phyloP scores from a whole-genome alignment of 1,139 yeast genomes.

The Taiozyma onychis region DNA sequence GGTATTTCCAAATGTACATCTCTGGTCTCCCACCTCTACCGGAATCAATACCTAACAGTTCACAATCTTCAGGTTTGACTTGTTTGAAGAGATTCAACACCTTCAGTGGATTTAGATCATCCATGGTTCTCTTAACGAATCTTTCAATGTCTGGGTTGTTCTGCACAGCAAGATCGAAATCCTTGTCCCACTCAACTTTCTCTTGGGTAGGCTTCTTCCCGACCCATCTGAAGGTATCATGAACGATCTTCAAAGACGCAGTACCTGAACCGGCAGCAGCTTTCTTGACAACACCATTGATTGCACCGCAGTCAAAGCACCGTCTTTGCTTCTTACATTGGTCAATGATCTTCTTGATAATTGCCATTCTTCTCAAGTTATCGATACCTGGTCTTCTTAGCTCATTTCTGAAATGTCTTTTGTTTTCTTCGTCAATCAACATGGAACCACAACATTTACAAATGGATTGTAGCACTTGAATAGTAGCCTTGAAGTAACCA shows the following conservation, averaged over 20 bases:
- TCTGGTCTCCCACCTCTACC: slow-evolving; percentile 91
- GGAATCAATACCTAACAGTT: slow-evolving; percentile 85
- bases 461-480: slow-evolving; percentile 82
- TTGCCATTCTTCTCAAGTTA: slow-evolving; percentile 86
- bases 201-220: slow-evolving; percentile 89
- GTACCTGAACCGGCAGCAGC: slow-evolving; percentile 91
- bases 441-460: slow-evolving; percentile 88
- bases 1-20: slow-evolving; percentile 92
- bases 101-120: slow-evolving; percentile 90
- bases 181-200: slow-evolving; percentile 79
- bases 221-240: slow-evolving; percentile 92
- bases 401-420: slow-evolving; percentile 65
- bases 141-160: slow-evolving; percentile 86
- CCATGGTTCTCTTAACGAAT: slow-evolving; percentile 81
- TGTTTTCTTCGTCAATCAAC: slow-evolving; percentile 66
- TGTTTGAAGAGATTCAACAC: slow-evolving; percentile 84
- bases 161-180: slow-evolving; percentile 64
- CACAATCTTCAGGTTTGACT: slow-evolving; percentile 83
- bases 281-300: slow-evolving; percentile 95
- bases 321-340: slow-evolving; percentile 95
- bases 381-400: slow-evolving; percentile 85
- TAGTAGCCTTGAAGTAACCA: slow-evolving; percentile 91
- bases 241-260: slow-evolving; percentile 91
- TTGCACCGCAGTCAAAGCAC: slow-evolving; percentile 79
- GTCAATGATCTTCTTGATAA: slow-evolving; percentile 74